These are phyloP conservation scores for Trichomonas vaginalis DNA, from an alignment of 208 protist species.

Conservation along the genomic window DNA sequence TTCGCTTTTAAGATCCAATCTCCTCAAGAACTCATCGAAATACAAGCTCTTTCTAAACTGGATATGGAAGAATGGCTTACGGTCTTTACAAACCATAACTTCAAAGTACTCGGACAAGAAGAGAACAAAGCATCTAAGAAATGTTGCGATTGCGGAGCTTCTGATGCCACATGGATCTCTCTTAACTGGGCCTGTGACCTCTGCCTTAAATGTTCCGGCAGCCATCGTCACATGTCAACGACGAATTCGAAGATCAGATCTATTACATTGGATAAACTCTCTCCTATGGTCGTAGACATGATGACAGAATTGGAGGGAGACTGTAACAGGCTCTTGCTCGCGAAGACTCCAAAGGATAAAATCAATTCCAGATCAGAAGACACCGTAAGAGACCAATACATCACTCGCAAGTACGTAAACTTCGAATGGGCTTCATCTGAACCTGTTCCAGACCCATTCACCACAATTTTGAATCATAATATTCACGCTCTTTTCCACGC, in stretches of 20 bases:
- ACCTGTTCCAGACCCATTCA: background rate
- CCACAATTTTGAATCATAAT: background rate
- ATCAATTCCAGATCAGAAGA: background rate
- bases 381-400: background rate
- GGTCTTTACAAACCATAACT: background rate
- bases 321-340: background rate
- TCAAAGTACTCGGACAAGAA: background rate
- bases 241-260: background rate
- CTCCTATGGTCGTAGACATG: background rate
- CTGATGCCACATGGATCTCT: slow-evolving; percentile 8
- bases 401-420: background rate
- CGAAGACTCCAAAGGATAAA: background rate
- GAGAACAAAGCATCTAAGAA: background rate
- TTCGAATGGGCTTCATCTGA: background rate
- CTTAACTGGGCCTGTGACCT: background rate
- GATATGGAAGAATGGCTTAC: background rate
- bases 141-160: background rate
- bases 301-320: background rate
- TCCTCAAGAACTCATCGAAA: background rate
- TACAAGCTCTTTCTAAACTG: background rate
- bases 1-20: background rate
- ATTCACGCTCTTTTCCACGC: background rate
- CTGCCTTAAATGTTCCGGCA: background rate
- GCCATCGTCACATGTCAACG: background rate
- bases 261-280: background rate